These are phyloP conservation scores for Phoma sp. DNA, from an alignment of 2,329 filamentous ascomycete species.

Conservation along the genomic window DNA sequence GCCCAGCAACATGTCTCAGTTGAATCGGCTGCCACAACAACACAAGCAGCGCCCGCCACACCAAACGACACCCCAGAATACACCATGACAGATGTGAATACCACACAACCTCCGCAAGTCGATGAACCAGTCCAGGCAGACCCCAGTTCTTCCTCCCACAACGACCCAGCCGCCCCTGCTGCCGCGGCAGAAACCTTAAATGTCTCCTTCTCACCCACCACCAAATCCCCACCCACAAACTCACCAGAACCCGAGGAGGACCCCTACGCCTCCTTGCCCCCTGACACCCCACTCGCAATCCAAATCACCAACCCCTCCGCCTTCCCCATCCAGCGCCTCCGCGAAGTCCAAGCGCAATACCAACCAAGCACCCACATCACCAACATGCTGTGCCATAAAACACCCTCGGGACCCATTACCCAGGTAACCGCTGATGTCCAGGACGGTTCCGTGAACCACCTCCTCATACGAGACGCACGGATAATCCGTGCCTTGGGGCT, in stretches of 20 bases:
- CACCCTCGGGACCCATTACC: neutral
- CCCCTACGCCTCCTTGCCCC: neutral
- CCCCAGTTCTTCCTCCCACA: neutral
- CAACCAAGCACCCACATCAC: constrained; percentile 16
- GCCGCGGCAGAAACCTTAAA: neutral
- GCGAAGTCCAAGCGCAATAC: constrained; percentile 21
- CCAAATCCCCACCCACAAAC: neutral
- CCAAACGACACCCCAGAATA: neutral
- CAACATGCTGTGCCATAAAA: constrained; percentile 15
- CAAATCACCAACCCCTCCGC: constrained; percentile 19
- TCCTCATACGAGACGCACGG: constrained; percentile 18
- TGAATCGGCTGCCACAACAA: neutral
- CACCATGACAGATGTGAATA: neutral
- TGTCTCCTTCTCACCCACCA: neutral
- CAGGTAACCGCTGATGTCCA: constrained; percentile 22
- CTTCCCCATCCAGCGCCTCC: constrained; percentile 19
- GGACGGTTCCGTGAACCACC: constrained; percentile 21
- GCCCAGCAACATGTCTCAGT: neutral
- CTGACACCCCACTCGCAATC: neutral
- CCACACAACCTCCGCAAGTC: neutral
- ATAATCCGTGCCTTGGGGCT: constrained; percentile 22
- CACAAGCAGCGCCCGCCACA: neutral
- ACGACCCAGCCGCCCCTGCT: neutral
- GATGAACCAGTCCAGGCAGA: neutral
- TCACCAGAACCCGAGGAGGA: neutral